These are phyloP conservation scores for Melaleuca quinquenervia DNA, from an alignment of 345 rosid species.

Conservation along the genomic window DNA sequence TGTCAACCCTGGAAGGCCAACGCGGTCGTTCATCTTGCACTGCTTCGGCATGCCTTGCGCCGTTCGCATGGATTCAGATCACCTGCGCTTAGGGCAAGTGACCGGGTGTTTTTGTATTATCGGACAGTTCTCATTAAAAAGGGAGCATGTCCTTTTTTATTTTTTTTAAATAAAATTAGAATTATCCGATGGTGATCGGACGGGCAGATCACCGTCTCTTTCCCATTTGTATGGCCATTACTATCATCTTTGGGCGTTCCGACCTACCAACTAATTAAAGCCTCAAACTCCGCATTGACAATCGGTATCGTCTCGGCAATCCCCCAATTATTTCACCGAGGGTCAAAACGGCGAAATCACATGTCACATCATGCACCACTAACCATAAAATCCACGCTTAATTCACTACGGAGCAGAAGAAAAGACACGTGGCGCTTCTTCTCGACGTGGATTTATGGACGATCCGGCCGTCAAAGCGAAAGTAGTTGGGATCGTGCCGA, in stretches of 20 bases:
- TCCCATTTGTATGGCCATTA: not conserved
- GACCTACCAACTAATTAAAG: not conserved
- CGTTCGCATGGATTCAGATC: no score
- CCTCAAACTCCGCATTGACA: not conserved
- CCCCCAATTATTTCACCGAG: no score
- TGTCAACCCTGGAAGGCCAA: rapidly evolving
- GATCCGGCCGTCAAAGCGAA: not conserved
- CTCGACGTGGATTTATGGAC: not conserved
- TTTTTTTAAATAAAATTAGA: no score
- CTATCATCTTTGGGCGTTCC: not conserved
- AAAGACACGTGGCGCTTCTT: not conserved
- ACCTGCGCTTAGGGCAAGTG: no score
- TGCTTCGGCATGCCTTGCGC: no score
- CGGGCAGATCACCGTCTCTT: not conserved
- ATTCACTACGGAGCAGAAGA: not conserved
- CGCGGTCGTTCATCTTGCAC: no score
- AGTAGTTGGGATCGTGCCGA: not conserved
- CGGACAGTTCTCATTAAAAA: no score
- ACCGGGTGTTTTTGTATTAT: no score
- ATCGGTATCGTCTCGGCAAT: not conserved
- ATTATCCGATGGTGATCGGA: no score
- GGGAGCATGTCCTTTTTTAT: no score
- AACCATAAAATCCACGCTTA: not conserved
- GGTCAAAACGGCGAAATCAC: not conserved
- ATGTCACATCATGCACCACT: not conserved